A percentile compares a stretch with the other conserved stretches of the same genome.
Conservation (phyloP, 495 filamentous ascomycete genomes). For the Penicillium manginii region DNA sequence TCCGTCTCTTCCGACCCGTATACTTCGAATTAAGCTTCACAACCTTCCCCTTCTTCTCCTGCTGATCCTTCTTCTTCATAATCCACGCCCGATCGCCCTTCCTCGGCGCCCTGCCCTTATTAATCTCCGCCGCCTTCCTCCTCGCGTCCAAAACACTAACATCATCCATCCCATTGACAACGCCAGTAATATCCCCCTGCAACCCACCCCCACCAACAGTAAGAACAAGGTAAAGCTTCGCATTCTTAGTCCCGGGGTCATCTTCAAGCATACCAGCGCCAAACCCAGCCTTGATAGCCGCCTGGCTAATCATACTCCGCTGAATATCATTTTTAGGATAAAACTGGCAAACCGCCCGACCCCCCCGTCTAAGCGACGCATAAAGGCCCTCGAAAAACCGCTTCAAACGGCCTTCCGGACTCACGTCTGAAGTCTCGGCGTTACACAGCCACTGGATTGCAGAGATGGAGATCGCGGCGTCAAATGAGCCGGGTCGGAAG, state of each 20-base stretch:
- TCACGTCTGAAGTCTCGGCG: conserved; percentile 84
- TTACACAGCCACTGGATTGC: conserved; percentile 99
- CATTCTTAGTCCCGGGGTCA: conserved; percentile 92
- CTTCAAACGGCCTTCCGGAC: conserved; percentile 69
- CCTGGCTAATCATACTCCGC: conserved; percentile 84
- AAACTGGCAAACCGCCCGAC: conserved; percentile 93
- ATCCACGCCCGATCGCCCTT: conserved; percentile 93
- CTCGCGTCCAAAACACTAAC: conserved; percentile 79
- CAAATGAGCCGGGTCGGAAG: conserved; percentile 89
- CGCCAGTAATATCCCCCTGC: conserved; percentile 79
- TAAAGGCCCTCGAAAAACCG: conserved; percentile 95
- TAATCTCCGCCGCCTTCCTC: conserved; percentile 51
- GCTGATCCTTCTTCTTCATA: conserved; percentile 91
- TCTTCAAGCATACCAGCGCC: conserved; percentile 94
- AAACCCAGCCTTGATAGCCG: conserved; percentile 91
- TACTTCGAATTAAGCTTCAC: conserved; percentile 91
- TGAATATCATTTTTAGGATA: conserved; percentile 96
- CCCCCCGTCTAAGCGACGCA: conserved; percentile 78
- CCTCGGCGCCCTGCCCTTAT: conserved; percentile 52
- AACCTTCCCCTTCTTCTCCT: conserved; percentile 90
- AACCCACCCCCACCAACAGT: conserved; percentile 84
- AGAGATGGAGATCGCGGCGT: conserved; percentile 91
- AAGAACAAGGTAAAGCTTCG: conserved; percentile 90
- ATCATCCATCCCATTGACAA: conserved; percentile 83
- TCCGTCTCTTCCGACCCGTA: conserved; percentile 83